Conservation (phyloP, 2,329 filamentous ascomycete species). For the Aspergillus novofumigatus region DNA sequence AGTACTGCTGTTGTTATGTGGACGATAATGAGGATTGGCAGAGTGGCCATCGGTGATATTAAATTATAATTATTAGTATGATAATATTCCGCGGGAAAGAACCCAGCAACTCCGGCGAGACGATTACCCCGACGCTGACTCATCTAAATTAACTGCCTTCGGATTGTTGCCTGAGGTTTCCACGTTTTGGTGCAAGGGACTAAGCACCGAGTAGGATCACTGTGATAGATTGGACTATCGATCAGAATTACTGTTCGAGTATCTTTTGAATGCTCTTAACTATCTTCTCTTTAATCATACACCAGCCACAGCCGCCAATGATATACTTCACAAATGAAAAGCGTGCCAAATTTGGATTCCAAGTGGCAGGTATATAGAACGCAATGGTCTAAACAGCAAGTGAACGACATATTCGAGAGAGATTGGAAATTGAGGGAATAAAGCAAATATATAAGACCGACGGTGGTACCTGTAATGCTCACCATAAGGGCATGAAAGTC, state of each 20-base stretch:
- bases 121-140: neutral
- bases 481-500: neutral
- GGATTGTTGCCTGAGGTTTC: neutral
- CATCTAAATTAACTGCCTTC: neutral
- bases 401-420: neutral
- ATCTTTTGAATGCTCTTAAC: neutral
- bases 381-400: neutral
- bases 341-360: neutral
- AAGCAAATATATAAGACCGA: neutral
- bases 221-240: neutral
- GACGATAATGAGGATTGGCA: conserved; percentile 15
- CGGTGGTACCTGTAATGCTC: neutral
- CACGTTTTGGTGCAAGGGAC: neutral
- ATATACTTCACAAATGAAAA: neutral
- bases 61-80: neutral
- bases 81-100: neutral
- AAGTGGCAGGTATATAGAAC: neutral
- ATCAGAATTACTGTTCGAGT: neutral
- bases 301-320: neutral
- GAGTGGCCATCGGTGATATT: conserved; percentile 12
- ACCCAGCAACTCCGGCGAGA: neutral
- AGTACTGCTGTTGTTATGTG: conserved; percentile 7
- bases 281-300: neutral
- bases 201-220: neutral
- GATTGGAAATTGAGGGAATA: neutral